Evolutionary conservation across 306 rosid genomes (phyloP).

Genomic region (Prinsepia uniflora): DNA sequence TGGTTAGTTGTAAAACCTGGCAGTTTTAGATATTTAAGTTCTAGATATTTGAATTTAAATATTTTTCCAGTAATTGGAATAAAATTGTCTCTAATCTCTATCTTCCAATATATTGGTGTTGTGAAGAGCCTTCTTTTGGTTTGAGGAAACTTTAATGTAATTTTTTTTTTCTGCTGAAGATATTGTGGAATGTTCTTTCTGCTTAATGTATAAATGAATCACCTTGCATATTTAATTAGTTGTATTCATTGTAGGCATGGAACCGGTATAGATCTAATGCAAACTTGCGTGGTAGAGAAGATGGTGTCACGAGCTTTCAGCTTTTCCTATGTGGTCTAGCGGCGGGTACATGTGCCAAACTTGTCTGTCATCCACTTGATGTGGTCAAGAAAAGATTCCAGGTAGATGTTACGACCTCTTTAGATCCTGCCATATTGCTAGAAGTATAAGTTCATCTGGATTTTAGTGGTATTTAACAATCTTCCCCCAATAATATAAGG

Average conservation of each 20-base stretch:
- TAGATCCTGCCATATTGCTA: background rate
- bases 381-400: constrained; percentile 97
- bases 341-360: constrained; percentile 93
- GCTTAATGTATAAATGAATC: background rate
- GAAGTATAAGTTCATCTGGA: background rate
- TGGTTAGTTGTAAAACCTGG: background rate
- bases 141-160: background rate
- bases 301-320: constrained; percentile 66
- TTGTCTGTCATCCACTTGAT: constrained; percentile 96
- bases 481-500: background rate
- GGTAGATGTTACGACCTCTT: constrained; percentile 33
- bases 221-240: background rate
- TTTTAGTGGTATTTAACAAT: background rate
- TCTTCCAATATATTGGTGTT: background rate
- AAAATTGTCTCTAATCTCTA: background rate
- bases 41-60: background rate
- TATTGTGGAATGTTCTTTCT: background rate
- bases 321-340: constrained; percentile 83
- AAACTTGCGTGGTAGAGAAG: constrained; percentile 25
- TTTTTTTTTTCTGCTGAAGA: too few species aligned
- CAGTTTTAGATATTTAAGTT: background rate
- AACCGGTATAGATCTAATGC: constrained; percentile 40
- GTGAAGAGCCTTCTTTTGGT: constrained; percentile 1
- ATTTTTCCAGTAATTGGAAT: background rate
- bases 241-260: constrained; percentile 53